These are phyloP conservation scores for Cucumis hystrix DNA, from an alignment of 306 rosid genomes.

Conservation along the genomic window DNA sequence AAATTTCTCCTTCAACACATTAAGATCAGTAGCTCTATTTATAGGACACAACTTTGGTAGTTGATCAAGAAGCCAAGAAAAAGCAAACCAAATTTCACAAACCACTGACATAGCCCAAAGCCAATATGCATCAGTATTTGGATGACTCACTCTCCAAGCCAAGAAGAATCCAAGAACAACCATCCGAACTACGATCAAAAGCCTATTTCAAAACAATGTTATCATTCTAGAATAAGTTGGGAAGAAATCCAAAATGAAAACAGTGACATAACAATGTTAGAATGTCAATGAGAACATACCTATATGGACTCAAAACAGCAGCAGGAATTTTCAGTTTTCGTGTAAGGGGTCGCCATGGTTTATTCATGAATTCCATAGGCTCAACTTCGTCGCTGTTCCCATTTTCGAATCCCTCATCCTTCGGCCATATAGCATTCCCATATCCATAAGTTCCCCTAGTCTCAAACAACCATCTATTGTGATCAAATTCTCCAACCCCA, in stretches of 20 bases:
- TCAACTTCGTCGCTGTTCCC: constrained; percentile 49
- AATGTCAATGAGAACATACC: constrained; percentile 25
- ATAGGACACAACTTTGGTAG: constrained; percentile 79
- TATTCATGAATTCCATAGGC: constrained; percentile 55
- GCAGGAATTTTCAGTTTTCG: constrained; percentile 88
- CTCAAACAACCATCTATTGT: constrained; percentile 86
- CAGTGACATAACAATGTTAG: neutral
- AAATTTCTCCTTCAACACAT: constrained; percentile 78
- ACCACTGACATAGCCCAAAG: constrained; percentile 95
- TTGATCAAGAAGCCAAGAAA: constrained; percentile 96
- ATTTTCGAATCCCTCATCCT: constrained; percentile 59
- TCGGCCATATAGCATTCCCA: constrained; percentile 96
- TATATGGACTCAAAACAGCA: constrained; percentile 78
- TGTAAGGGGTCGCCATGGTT: constrained; percentile 92
- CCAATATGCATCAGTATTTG: constrained; percentile 76
- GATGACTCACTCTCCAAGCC: constrained; percentile 61
- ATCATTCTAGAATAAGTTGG: neutral
- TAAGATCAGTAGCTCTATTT: constrained; percentile 78
- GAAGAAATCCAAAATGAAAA: neutral
- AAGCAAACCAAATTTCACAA: constrained; percentile 96
- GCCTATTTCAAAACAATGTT: constrained; percentile 35
- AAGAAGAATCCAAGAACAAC: constrained; percentile 58
- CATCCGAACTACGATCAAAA: constrained; percentile 56
- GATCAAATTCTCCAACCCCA: constrained; percentile 68
- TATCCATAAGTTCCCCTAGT: constrained; percentile 94